Conservation (phyloP, 2,329 filamentous ascomycete genomes). For the Fusarium scirpi region DNA sequence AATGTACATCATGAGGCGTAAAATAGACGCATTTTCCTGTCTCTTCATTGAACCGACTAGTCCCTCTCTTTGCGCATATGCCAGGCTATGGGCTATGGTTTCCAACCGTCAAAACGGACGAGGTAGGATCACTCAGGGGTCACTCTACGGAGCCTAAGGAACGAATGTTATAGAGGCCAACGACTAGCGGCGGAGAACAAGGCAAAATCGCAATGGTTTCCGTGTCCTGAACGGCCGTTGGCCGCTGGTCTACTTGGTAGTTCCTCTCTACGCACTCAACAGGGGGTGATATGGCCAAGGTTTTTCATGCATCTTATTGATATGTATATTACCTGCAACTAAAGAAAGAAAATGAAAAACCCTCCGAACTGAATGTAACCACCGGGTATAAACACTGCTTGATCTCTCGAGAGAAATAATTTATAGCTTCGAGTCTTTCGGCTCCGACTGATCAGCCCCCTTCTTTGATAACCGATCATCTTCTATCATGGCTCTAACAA, state of each 20-base stretch:
- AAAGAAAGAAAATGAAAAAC: not conserved
- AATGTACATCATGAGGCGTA: constrained; percentile 51
- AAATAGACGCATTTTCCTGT: constrained; percentile 46
- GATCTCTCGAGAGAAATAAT: not conserved
- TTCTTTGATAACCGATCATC: not conserved
- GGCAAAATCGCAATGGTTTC: not conserved
- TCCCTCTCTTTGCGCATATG: not conserved
- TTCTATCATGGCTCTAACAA: constrained; percentile 3
- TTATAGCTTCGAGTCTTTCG: constrained; percentile 8
- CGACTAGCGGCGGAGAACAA: not conserved
- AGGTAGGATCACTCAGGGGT: not conserved
- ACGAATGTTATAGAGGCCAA: not conserved
- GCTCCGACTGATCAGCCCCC: not conserved
- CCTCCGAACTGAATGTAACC: not conserved
- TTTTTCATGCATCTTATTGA: not conserved
- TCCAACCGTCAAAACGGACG: not conserved
- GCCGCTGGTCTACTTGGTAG: not conserved
- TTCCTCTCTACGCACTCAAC: not conserved
- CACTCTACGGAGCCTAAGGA: not conserved
- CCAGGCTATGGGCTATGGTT: not conserved
- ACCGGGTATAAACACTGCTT: not conserved
- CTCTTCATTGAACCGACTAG: constrained; percentile 5
- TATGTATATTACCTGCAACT: not conserved
- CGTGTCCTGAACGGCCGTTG: not conserved
- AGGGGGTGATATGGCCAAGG: not conserved